These are phyloP conservation scores for Closterium sp. DNA, from an alignment of 139 green algal species.

Conservation along the genomic window DNA sequence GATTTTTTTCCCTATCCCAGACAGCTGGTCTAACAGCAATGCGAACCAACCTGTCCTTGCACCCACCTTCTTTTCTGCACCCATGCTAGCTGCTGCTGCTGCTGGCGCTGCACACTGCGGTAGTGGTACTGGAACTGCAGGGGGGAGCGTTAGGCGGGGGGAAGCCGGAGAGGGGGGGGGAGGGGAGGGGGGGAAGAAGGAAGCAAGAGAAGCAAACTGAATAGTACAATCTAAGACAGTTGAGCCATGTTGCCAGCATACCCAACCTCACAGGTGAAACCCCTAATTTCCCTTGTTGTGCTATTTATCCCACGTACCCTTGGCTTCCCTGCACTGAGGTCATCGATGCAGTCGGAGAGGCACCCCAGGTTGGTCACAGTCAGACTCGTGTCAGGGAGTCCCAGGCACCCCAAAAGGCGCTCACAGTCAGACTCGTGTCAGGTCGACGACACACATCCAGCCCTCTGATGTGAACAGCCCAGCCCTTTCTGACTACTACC, in stretches of 20 bases:
- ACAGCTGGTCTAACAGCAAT: background rate
- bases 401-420: background rate
- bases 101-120: constrained; percentile 71
- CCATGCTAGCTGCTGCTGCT: constrained; percentile 71
- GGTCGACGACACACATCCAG: no score
- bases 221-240: background rate
- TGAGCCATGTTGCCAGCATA: no score
- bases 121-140: constrained; percentile 69
- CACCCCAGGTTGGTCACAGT: background rate
- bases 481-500: no score
- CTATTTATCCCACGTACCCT: no score
- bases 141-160: no score
- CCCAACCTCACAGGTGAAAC: no score
- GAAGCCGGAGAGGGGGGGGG: background rate
- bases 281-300: no score
- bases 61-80: constrained; percentile 69
- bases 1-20: no score
- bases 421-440: background rate
- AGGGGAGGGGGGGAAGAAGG: background rate
- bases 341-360: background rate
- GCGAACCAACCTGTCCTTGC: background rate
- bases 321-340: background rate
- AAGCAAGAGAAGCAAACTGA: background rate
- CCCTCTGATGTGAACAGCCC: no score
- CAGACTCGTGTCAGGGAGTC: no score